Percentiles rank a stretch among this genome's conserved stretches.
These are phyloP conservation scores for Exophiala xenobiotica DNA, from an alignment of 2,329 filamentous ascomycete genomes.

Conservation along the genomic window DNA sequence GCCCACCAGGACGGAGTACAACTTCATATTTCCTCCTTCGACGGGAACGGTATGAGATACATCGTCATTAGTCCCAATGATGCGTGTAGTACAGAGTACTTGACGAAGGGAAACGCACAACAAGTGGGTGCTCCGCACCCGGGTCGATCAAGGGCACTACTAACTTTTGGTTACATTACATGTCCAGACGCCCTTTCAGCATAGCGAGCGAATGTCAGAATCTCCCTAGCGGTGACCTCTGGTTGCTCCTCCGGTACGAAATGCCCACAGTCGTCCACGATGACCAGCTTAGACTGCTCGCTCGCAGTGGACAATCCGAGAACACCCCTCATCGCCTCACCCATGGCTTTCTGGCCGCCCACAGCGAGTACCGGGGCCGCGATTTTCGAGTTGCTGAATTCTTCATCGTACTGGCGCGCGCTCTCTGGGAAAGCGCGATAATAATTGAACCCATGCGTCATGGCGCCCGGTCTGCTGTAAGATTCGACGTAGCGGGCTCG, in stretches of 20 bases:
- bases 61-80: no score
- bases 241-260: constrained; percentile 34
- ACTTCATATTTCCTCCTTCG: no score
- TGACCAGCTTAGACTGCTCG: background rate
- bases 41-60: no score
- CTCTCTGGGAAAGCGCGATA: constrained; percentile 31
- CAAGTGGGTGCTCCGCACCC: no score
- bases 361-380: constrained; percentile 22
- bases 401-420: constrained; percentile 28
- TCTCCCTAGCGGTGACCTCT: constrained; percentile 19
- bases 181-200: no score
- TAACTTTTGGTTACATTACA: no score
- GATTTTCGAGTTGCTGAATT: constrained; percentile 27
- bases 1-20: no score
- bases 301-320: background rate
- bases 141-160: no score
- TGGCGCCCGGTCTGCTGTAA: constrained; percentile 30
- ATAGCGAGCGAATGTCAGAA: constrained; percentile 16
- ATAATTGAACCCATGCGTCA: constrained; percentile 32
- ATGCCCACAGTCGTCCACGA: constrained; percentile 30
- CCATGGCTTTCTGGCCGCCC: constrained; percentile 27
- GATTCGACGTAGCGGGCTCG: constrained; percentile 24
- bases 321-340: constrained; percentile 22
- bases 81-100: no score
- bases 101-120: no score